A percentile compares a stretch with the other conserved stretches of the same genome.
Conservation (phyloP, 129 eudicot species). For the Helianthus annuus region DNA sequence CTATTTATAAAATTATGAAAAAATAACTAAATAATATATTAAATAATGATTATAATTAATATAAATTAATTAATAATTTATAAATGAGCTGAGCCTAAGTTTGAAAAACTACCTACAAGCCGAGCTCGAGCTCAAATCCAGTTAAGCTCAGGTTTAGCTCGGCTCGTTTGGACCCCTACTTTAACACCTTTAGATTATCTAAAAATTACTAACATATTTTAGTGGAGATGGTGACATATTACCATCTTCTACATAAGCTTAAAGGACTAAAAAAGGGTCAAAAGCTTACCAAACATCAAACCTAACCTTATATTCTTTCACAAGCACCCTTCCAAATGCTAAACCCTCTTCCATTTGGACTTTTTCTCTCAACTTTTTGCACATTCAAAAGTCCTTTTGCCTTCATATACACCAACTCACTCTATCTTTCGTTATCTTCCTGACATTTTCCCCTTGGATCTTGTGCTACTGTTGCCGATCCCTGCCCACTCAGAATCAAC, state of each 20-base stretch:
- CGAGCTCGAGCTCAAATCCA: no score
- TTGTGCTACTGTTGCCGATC: conserved; percentile 40
- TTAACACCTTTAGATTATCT: conserved; percentile 12
- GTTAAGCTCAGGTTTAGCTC: no score
- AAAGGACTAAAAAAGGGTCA: conserved; percentile 19
- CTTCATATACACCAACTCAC: not conserved
- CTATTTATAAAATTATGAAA: no score
- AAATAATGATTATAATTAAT: no score
- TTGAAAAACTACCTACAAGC: no score
- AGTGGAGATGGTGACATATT: conserved; percentile 25
- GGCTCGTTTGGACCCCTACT: no score
- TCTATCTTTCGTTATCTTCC: conserved; percentile 36
- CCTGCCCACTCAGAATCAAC: conserved; percentile 31
- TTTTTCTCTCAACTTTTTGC: no score
- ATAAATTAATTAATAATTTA: no score
- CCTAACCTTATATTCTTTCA: conserved; percentile 51
- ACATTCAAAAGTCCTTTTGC: no score
- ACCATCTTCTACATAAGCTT: conserved; percentile 20
- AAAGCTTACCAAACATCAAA: conserved; percentile 29
- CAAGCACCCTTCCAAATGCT: conserved; percentile 46
- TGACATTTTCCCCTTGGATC: conserved; percentile 42
- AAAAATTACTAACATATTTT: not conserved
- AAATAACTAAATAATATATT: no score
- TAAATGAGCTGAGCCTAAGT: no score
- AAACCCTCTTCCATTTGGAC: conserved; percentile 40